Evolutionary conservation across 805 yeast genomes (phyloP), one percentile per base, ranked within the genome.

Genomic region (Ogataea methanolica): DNA sequence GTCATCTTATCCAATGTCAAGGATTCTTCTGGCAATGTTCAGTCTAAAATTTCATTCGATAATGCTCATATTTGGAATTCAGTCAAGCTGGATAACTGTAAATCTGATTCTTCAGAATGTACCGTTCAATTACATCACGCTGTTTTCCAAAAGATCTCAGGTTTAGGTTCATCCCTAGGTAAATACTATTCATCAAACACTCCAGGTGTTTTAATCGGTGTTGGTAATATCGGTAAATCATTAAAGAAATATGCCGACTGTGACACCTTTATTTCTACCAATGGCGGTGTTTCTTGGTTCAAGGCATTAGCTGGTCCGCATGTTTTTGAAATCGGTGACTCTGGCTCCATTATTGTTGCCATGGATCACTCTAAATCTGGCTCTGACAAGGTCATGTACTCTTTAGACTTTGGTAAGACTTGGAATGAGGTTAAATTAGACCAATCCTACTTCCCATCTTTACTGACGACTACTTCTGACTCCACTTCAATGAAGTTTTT

Each of bases 271-370:
- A 61, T 85, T 6, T 83, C 92, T 0, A 67, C 80, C 41, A 85
- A 86, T 64, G 88, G 88, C 37, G 94, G 94, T 37, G 56, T 68
- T 15, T 65, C 80, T 1, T 87, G 94, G 94, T 60, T 65, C 17
- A 57, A 66, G 44, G 74, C 81, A 2, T 56, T 82, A n/a, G 72
- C 75, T n/a, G 80, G 76, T 42, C 77, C 85, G 2, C 74, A 79
- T 43, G 41, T 69, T 4, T 76, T 74, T 47, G 74, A 77, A 4
- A 76, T 79, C 62, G 92, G 90, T 42, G 91, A 86, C 61, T 79
- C 75, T 47, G 95, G 94, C 16, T 82, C 85, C 52, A 59, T 86
- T 8, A 75, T 86, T 17, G 64, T 84, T 5, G 87, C 88, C 1
- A 63, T 79, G 22, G 57, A 61, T 16, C 59, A 72, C 5, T 61